Conservation (phyloP, 2,329 filamentous ascomycete species). For the Cadophora malorum region DNA sequence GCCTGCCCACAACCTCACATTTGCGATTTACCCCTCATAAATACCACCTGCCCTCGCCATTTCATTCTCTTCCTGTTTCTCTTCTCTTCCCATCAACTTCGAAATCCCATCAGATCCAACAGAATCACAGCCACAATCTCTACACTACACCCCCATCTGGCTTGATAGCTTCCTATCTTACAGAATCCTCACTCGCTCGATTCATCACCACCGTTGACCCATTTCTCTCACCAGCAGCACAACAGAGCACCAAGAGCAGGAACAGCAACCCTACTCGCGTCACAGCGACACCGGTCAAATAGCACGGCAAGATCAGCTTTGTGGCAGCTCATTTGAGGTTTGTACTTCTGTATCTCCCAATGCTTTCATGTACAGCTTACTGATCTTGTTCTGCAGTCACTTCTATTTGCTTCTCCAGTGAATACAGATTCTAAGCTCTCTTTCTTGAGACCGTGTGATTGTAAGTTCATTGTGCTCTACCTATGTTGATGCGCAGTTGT, state of each 20-base stretch:
- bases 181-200: slow-evolving; percentile 44
- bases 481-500: slow-evolving; percentile 3
- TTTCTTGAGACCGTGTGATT: slow-evolving; percentile 39
- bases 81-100: slow-evolving; percentile 31
- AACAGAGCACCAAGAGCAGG: slow-evolving; percentile 18
- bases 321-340: slow-evolving; percentile 33
- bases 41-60: slow-evolving; percentile 14
- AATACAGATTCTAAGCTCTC: slow-evolving; percentile 30
- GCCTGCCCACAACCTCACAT: slow-evolving; percentile 20
- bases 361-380: slow-evolving; percentile 18
- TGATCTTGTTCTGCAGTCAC: slow-evolving; percentile 29
- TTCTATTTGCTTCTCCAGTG: slow-evolving; percentile 32
- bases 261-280: not conserved
- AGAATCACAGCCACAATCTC: slow-evolving; percentile 41
- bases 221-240: slow-evolving; percentile 27
- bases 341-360: slow-evolving; percentile 17
- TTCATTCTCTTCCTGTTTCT: slow-evolving; percentile 18
- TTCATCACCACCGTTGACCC: slow-evolving; percentile 34
- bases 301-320: slow-evolving; percentile 19
- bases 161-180: slow-evolving; percentile 48
- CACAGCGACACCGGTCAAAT: slow-evolving; percentile 21
- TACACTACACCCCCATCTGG: slow-evolving; percentile 43
- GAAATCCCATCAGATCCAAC: slow-evolving; percentile 28
- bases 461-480: slow-evolving; percentile 31
- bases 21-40: slow-evolving; percentile 3